These are phyloP conservation scores for Neurospora sp. DNA, from an alignment of 495 filamentous ascomycete species.

Conservation along the genomic window DNA sequence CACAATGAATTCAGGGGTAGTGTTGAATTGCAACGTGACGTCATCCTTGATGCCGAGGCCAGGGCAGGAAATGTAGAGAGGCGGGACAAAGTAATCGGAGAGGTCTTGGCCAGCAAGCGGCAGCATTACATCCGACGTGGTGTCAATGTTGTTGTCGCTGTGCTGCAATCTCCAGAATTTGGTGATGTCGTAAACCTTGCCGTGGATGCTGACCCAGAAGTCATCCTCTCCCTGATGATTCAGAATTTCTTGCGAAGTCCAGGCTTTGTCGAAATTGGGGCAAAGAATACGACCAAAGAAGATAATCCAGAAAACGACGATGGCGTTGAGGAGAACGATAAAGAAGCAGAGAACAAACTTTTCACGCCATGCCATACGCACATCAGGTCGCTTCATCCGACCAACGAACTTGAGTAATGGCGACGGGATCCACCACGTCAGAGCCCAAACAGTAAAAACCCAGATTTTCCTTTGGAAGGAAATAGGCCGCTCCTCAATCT, in stretches of 20 bases:
- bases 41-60: conserved; percentile 48
- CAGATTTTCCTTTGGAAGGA: conserved; percentile 58
- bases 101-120: conserved; percentile 68
- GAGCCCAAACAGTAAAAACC: conserved; percentile 70
- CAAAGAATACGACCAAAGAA: conserved; percentile 76
- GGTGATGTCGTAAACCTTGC: conserved; percentile 83
- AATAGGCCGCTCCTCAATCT: conserved; percentile 61
- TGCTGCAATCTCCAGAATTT: conserved; percentile 81
- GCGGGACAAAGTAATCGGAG: conserved; percentile 75
- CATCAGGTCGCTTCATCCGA: conserved; percentile 94
- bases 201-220: conserved; percentile 82
- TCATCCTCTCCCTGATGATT: conserved; percentile 62
- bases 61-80: conserved; percentile 63
- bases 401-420: conserved; percentile 70
- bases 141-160: conserved; percentile 54
- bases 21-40: conserved; percentile 50
- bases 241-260: conserved; percentile 62
- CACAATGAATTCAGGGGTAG: conserved; percentile 32
- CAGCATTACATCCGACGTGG: conserved; percentile 57
- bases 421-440: conserved; percentile 95
- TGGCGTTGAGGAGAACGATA: conserved; percentile 74
- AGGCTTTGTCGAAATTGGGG: conserved; percentile 85
- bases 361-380: conserved; percentile 94
- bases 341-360: conserved; percentile 75
- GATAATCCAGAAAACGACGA: conserved; percentile 89